Evolutionary conservation across 768 basidiomycete genomes (phyloP).

Genomic region (Kwoniella dejecticola): DNA sequence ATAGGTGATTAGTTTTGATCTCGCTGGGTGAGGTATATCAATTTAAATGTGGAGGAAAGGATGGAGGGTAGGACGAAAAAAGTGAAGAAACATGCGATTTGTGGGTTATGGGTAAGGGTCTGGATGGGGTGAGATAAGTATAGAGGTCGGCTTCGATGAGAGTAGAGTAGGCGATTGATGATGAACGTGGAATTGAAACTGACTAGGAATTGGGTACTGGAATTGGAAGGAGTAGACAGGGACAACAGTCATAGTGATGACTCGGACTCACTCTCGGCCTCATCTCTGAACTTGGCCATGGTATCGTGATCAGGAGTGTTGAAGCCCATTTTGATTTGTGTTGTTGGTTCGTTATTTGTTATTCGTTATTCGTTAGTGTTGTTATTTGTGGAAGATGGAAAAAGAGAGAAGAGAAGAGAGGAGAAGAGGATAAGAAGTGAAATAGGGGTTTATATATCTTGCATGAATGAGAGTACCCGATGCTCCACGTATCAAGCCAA

Average conservation of each 20-base stretch:
- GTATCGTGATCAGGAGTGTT: slow-evolving; percentile 21
- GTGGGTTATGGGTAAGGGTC: no score
- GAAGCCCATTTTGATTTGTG: slow-evolving; percentile 14
- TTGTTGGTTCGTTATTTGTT: not conserved
- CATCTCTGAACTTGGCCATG: slow-evolving; percentile 12
- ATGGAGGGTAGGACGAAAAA: not conserved
- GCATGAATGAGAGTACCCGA: no score
- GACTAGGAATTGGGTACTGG: no score
- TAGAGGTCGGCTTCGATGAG: no score
- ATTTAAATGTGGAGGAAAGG: not conserved
- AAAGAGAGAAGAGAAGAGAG: slow-evolving; percentile 5
- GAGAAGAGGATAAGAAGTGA: not conserved
- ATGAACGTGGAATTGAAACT: not conserved
- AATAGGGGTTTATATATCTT: slow-evolving; percentile 6
- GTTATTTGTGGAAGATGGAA: not conserved
- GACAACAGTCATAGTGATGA: not conserved
- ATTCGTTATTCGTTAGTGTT: not conserved
- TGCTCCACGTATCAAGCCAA: no score
- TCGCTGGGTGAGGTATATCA: not conserved
- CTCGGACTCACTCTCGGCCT: slow-evolving; percentile 16
- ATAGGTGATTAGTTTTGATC: not conserved
- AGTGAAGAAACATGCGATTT: no score
- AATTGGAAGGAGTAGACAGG: no score
- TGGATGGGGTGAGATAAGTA: no score
- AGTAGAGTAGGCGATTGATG: not conserved